A percentile compares a stretch with the other conserved stretches of the same genome.
Evolutionary conservation across 1,139 yeast genomes (phyloP).

Genomic region (Blastobotrys malaysiensis): DNA sequence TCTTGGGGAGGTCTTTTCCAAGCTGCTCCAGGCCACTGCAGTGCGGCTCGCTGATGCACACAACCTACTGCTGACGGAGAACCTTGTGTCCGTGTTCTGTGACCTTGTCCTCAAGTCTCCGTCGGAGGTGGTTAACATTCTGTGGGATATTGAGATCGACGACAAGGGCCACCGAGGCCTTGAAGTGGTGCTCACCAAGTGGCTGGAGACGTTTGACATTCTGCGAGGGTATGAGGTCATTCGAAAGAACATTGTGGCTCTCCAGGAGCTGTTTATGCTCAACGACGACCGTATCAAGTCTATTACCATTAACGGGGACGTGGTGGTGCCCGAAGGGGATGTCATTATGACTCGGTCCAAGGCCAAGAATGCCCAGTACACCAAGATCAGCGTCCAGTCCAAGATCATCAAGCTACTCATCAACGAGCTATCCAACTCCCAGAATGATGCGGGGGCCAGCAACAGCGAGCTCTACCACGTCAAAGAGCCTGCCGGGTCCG

Average conservation of each 20-base stretch:
- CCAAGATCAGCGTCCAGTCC: constrained; percentile 60
- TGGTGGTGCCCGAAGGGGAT: constrained; percentile 56
- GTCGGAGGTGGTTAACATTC: constrained; percentile 53
- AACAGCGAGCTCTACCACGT: constrained; percentile 5
- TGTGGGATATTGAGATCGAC: constrained; percentile 41
- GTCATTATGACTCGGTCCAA: constrained; percentile 78
- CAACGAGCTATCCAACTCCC: constrained; percentile 52
- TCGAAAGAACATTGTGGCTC: constrained; percentile 63
- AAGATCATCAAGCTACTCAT: constrained; percentile 70
- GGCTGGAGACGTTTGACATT: constrained; percentile 80
- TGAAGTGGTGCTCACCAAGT: constrained; percentile 53
- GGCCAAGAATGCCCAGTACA: constrained; percentile 53
- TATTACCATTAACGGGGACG: constrained; percentile 70
- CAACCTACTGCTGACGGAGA: constrained; percentile 69
- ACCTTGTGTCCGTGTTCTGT: constrained; percentile 71
- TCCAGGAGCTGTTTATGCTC: constrained; percentile 57
- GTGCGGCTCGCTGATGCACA: constrained; percentile 58
- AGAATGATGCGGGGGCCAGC: constrained; percentile 32
- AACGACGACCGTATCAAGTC: constrained; percentile 49
- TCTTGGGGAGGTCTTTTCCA: constrained; percentile 49
- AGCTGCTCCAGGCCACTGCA: constrained; percentile 69
- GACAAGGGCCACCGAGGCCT: constrained; percentile 38
- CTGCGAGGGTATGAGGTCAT: constrained; percentile 76
- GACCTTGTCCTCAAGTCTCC: constrained; percentile 61
- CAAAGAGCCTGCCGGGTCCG: constrained; percentile 1